Base-by-base conservation (phyloP, 2,329 filamentous ascomycete species). In the Sclerotinia nivalis region DNA sequence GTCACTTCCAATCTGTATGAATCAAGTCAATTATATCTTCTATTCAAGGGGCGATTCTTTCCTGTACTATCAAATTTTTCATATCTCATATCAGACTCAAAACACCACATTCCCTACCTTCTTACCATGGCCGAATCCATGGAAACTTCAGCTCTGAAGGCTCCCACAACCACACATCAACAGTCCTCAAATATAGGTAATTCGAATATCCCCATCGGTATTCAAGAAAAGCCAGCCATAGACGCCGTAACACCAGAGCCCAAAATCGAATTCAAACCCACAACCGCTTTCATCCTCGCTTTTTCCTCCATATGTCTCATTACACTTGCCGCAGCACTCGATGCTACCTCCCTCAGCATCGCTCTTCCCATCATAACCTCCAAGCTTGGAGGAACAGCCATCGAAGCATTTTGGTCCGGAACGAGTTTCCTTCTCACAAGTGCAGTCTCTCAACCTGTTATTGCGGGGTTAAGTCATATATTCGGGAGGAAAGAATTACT, bases 331-430 rank as follows among this genome's bases (percentile, higher is more conserved):
- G 86, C 88, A 2, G 87, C 89, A 18, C 81, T 91, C 40, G 89
- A 91, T 77, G 88, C 88, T 5, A 91, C 88, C 1, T 89, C 86
- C 5, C 82, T 91, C 66, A 88, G 86, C 5, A 87, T 90, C 9
- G 88, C 89, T 5, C 79, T 90, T 45, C 85, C 82, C 6, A 83
- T 82, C 54, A 86, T 88, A 70, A 83, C 85, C n/a, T 73, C 78
- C 10, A 83, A 83, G 28, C 80, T 89, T 9, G 73, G 81, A 40
- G 86, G 86, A 56, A 83, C 82, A 0, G 86, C 85, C 2, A 84
- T 88, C 45, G 83, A 91, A 78, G 87, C 88, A 0, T 92, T 92
- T 75, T 92, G 89, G 90, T 85, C 88, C 18, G 90, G 89, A 2
- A 92, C 90, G 6, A 88, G 87, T 22, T 93, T 91, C 73, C 81